Conservation (phyloP, 2,329 filamentous ascomycete genomes). For the Microdochium trichocladiopsis region DNA sequence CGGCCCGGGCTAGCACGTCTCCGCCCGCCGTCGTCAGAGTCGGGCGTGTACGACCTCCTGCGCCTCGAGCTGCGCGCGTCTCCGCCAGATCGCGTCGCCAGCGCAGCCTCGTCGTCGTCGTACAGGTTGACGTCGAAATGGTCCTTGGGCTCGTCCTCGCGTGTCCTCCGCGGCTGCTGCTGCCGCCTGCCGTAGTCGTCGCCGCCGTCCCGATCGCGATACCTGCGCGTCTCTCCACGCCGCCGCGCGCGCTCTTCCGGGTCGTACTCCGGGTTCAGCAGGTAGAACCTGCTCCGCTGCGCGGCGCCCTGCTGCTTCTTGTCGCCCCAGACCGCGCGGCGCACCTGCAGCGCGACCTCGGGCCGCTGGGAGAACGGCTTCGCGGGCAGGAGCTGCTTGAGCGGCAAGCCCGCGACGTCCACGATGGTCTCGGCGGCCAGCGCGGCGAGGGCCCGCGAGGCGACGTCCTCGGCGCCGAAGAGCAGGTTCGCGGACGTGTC, state of each 20-base stretch:
- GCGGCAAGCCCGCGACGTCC: conserved; percentile 47
- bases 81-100: conserved; percentile 21
- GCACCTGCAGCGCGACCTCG: conserved; percentile 62
- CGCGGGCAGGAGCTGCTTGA: conserved; percentile 59
- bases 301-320: conserved; percentile 75
- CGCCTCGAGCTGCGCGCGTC: conserved; percentile 10
- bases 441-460: conserved; percentile 46
- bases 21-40: conserved; percentile 11
- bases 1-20: conserved; percentile 16
- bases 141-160: conserved; percentile 42
- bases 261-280: conserved; percentile 84
- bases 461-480: conserved; percentile 51
- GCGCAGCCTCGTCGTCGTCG: conserved; percentile 55
- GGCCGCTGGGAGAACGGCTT: conserved; percentile 63
- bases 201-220: conserved; percentile 48
- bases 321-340: conserved; percentile 69
- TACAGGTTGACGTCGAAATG: conserved; percentile 73
- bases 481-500: conserved; percentile 85
- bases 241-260: conserved; percentile 61
- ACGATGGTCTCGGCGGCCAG: conserved; percentile 44
- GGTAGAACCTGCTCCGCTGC: conserved; percentile 81
- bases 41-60: conserved; percentile 28
- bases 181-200: conserved; percentile 18
- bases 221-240: conserved; percentile 47
- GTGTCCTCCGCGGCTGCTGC: conserved; percentile 29